A percentile compares a stretch with the other conserved stretches of the same genome.
phyloP scores from a whole-genome alignment of 176 grass and related monocot genomes.

The Oryza punctata region DNA sequence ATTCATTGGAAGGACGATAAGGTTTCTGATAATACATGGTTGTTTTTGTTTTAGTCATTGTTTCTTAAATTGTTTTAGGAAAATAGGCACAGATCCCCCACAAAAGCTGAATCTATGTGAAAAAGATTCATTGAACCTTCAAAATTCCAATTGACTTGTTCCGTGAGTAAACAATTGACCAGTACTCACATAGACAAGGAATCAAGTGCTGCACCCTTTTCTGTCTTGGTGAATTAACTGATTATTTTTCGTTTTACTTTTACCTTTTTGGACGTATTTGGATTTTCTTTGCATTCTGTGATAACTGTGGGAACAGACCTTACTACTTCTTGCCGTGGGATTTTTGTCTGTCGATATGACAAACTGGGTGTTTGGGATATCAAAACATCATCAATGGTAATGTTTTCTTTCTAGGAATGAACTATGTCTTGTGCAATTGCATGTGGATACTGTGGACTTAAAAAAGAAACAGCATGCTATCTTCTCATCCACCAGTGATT shows the following conservation, averaged over 20 bases:
- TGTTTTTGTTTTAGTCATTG: not conserved
- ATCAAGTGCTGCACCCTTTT: not conserved
- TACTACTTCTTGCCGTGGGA: not conserved
- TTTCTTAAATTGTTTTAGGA: not conserved
- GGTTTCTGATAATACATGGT: not conserved
- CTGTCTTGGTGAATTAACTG: not conserved
- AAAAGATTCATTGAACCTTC: not conserved
- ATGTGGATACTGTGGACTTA: not conserved
- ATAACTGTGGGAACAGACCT: not conserved
- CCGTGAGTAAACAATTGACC: not conserved
- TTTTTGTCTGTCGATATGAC: not conserved
- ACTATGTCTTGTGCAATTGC: not conserved
- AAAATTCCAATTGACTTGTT: not conserved
- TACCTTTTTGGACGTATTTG: not conserved
- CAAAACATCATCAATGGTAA: not conserved
- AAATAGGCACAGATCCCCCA: not conserved
- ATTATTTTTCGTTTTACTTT: not conserved
- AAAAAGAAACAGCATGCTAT: not conserved
- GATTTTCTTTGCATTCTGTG: not conserved
- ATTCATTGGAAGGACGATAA: not conserved
- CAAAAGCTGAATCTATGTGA: not conserved
- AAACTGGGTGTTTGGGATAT: not conserved
- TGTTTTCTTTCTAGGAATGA: not conserved
- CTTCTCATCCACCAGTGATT: not conserved
- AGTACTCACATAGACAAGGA: not conserved